phyloP scores from a whole-genome alignment of 2,329 filamentous ascomycete species.

The Cladosporium sp. region DNA sequence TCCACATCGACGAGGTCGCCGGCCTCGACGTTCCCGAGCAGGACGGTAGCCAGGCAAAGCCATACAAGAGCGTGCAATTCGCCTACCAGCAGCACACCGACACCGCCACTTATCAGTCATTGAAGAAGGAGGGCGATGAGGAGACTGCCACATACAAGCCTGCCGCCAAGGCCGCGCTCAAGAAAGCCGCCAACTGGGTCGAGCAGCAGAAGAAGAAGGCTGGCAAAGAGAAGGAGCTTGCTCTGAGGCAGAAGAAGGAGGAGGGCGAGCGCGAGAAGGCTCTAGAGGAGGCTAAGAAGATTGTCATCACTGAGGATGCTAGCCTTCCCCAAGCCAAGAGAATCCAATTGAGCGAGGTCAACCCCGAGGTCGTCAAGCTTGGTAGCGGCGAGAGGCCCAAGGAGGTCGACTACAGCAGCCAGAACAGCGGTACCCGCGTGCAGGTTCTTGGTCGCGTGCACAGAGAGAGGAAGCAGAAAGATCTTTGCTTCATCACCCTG shows the following conservation, averaged over 20 bases:
- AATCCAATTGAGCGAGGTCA: slow-evolving; percentile 74
- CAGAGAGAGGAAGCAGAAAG: slow-evolving; percentile 77
- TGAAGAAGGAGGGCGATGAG: slow-evolving; percentile 68
- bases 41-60: slow-evolving; percentile 68
- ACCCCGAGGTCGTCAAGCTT: slow-evolving; percentile 59
- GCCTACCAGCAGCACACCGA: slow-evolving; percentile 73
- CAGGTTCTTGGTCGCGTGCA: slow-evolving; percentile 82
- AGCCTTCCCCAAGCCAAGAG: slow-evolving; percentile 71
- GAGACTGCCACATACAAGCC: slow-evolving; percentile 74
- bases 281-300: slow-evolving; percentile 80
- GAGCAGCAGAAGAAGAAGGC: slow-evolving; percentile 83
- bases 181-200: slow-evolving; percentile 76
- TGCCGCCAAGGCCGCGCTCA: slow-evolving; percentile 78
- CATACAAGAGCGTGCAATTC: slow-evolving; percentile 78
- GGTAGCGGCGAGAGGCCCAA: slow-evolving; percentile 48
- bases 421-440: slow-evolving; percentile 69
- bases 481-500: slow-evolving; percentile 82
- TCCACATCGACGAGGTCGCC: slow-evolving; percentile 79
- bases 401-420: slow-evolving; percentile 55
- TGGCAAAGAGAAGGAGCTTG: slow-evolving; percentile 71
- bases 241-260: slow-evolving; percentile 70
- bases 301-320: slow-evolving; percentile 67
- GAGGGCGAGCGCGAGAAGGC: slow-evolving; percentile 68
- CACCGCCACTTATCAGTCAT: slow-evolving; percentile 64
- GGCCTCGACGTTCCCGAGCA: slow-evolving; percentile 65